These are phyloP conservation scores for Yarrowia sp. DNA, from an alignment of 805 yeast species.

Conservation along the genomic window DNA sequence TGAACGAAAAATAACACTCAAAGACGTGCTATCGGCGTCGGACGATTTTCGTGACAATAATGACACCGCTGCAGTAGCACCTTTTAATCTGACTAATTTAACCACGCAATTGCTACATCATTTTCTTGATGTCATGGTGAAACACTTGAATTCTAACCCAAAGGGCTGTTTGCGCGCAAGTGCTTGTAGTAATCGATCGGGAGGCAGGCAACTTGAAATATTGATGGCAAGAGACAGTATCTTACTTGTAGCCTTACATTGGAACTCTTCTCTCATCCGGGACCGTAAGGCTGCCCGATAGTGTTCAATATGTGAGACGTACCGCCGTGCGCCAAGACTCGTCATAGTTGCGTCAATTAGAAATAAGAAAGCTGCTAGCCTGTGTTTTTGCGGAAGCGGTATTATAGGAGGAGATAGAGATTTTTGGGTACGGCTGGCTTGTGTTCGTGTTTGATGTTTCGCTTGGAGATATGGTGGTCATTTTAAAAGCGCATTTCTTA, in stretches of 20 bases:
- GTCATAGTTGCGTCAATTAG: constrained; percentile 3
- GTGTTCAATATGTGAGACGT: background rate
- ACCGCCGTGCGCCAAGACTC: background rate
- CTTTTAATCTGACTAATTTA: too few relatives aligned
- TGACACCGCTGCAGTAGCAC: background rate
- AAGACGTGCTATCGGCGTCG: background rate
- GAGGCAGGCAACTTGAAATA: too few relatives aligned
- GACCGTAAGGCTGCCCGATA: background rate
- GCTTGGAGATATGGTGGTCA: too few relatives aligned
- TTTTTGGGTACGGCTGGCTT: background rate
- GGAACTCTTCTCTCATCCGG: too few relatives aligned
- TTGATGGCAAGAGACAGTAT: too few relatives aligned
- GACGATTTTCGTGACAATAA: background rate
- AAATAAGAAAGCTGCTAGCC: background rate
- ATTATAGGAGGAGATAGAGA: background rate
- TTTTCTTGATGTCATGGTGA: background rate
- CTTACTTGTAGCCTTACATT: too few relatives aligned
- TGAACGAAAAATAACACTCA: too few relatives aligned
- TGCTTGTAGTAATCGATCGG: background rate
- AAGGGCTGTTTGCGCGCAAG: background rate
- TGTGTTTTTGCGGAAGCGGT: background rate
- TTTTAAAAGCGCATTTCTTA: background rate
- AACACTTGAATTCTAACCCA: background rate
- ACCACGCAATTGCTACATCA: background rate
- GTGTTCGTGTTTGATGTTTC: too few relatives aligned